Conservation (phyloP, 2,329 filamentous ascomycete genomes). For the Anisogramma anomala region DNA sequence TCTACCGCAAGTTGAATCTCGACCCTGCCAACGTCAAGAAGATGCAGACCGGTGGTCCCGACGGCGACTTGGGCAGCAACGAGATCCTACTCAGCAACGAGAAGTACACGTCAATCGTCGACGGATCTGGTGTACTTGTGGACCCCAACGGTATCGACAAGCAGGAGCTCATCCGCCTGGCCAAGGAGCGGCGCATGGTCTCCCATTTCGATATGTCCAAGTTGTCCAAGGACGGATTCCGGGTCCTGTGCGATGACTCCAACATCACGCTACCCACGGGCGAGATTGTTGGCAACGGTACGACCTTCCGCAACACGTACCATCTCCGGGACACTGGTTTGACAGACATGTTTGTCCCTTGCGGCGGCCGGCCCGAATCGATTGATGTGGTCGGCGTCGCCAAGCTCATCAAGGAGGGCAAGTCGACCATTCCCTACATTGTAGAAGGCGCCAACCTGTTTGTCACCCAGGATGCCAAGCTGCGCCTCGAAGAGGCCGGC, state of each 20-base stretch:
- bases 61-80: constrained; percentile 93
- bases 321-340: constrained; percentile 68
- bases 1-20: constrained; percentile 90
- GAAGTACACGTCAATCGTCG: constrained; percentile 91
- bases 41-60: constrained; percentile 94
- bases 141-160: constrained; percentile 84
- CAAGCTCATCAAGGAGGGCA: constrained; percentile 83
- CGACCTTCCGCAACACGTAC: constrained; percentile 93
- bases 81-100: constrained; percentile 94
- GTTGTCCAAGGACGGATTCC: constrained; percentile 78
- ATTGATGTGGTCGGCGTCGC: constrained; percentile 83
- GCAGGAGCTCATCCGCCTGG: constrained; percentile 71
- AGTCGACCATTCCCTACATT: constrained; percentile 79
- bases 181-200: constrained; percentile 82
- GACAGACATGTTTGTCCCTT: constrained; percentile 88
- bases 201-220: constrained; percentile 73
- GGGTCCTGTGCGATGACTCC: constrained; percentile 81
- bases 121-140: constrained; percentile 87
- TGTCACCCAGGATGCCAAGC: constrained; percentile 96
- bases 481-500: constrained; percentile 88
- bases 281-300: constrained; percentile 82
- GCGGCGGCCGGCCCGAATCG: constrained; percentile 89
- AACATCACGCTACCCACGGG: constrained; percentile 81
- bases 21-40: constrained; percentile 78
- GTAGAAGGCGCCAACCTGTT: constrained; percentile 97